Evolutionary conservation across 164 flowering plant genomes (phyloP).

Genomic region (Vitis amurensis): DNA sequence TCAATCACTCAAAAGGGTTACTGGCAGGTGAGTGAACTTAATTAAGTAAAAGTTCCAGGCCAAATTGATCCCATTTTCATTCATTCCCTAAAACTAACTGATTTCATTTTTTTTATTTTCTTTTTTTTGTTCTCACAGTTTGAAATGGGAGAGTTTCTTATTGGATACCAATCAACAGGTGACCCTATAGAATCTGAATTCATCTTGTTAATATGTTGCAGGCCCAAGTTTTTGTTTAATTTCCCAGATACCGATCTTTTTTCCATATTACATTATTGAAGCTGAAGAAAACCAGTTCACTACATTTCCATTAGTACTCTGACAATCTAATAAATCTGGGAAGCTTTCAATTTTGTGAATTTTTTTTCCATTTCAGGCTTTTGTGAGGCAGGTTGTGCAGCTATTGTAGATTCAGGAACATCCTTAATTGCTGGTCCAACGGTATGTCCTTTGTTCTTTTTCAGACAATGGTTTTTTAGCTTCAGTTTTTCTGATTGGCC

Average conservation of each 20-base stretch:
- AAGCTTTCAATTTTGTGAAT: no score
- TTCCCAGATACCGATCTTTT: background rate
- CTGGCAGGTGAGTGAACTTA: slow-evolving; percentile 69
- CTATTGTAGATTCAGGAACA: slow-evolving; percentile 87
- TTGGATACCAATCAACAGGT: slow-evolving; percentile 68
- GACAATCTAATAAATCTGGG: no score
- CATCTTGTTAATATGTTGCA: background rate
- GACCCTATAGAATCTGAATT: background rate
- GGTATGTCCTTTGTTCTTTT: slow-evolving; percentile 33
- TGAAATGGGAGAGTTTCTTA: slow-evolving; percentile 81
- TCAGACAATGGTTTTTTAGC: background rate
- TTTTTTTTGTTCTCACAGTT: slow-evolving; percentile 42
- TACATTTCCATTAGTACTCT: no score
- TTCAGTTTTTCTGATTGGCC: no score
- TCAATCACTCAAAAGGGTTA: slow-evolving; percentile 72
- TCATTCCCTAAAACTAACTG: background rate
- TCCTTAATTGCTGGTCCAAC: slow-evolving; percentile 81
- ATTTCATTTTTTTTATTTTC: slow-evolving; percentile 1
- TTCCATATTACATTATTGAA: slow-evolving; percentile 1
- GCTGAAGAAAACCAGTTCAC: background rate
- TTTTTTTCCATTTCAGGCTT: slow-evolving; percentile 45
- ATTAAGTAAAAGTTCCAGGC: no score
- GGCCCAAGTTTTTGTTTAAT: background rate
- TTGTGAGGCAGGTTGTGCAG: slow-evolving; percentile 67
- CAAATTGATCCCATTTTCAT: background rate